Conservation (phyloP, 495 filamentous ascomycete species). For the Podospora australis region DNA sequence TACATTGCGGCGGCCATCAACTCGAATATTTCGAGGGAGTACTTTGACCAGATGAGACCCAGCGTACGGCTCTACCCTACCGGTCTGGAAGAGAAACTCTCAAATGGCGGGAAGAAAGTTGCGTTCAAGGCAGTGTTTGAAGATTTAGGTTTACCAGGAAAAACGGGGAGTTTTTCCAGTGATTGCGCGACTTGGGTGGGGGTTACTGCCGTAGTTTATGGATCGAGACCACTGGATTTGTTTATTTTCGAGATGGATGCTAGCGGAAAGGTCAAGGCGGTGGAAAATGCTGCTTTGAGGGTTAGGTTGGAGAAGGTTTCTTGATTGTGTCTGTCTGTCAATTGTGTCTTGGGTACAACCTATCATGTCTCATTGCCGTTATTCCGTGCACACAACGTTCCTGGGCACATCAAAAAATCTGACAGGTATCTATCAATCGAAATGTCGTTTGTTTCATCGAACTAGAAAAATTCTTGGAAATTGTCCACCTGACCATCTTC, state of each 20-base stretch:
- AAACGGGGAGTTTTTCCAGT: conserved; percentile 23
- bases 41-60: conserved; percentile 21
- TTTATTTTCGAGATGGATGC: conserved; percentile 38
- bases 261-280: conserved; percentile 26
- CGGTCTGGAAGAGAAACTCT: conserved; percentile 23
- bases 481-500: too few relatives aligned
- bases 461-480: too few relatives aligned
- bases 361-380: too few relatives aligned
- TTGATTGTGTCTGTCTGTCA: conserved; percentile 11
- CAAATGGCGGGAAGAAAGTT: conserved; percentile 28
- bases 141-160: conserved; percentile 19
- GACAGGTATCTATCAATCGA: too few relatives aligned
- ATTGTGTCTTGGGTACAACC: too few relatives aligned
- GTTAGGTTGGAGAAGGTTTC: conserved; percentile 26
- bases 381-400: too few relatives aligned
- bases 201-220: conserved; percentile 32
- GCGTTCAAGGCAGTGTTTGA: conserved; percentile 40
- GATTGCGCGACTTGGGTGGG: conserved; percentile 37
- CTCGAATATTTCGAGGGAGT: conserved; percentile 20
- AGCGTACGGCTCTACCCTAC: conserved; percentile 37
- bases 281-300: conserved; percentile 36
- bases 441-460: too few relatives aligned
- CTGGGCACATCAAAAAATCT: too few relatives aligned
- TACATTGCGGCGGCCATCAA: conserved; percentile 26
- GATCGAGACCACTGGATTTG: conserved; percentile 31